Evolutionary conservation across 106 monocot genomes (phyloP), one percentile per base, ranked within the genome.

Genomic region (Dioscorea dumetorum): DNA sequence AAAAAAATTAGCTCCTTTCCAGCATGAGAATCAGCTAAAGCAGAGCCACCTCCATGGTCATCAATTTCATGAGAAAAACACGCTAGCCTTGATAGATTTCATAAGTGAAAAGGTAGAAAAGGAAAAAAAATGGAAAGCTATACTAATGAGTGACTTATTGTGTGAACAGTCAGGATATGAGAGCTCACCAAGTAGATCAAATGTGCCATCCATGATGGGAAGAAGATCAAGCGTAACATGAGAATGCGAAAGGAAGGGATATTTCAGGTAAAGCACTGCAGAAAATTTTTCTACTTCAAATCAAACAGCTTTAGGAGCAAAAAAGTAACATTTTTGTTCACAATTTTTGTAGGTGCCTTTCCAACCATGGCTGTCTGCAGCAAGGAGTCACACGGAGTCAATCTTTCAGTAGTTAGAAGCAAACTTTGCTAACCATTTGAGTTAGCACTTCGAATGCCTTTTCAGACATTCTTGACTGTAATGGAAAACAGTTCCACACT

Each of bases 101-200:
- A 6, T 41, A 6, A 41, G 41, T 41, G 41, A 41, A 41, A 41
- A 41, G 41, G 6, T 3, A 41, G 41, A 41, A 41, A 41, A 41
- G 41, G 41, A 41, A 6, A 41, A 28, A 41, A 6, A 41, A 41
- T 41, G 41, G 5, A 41, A 41, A 8, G 41, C 41, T 41, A 6
- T 41, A 19, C 0, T 66, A 11, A 41, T 66, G 65, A 66, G 41
- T 66, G 65, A 66, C 34, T 32, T 32, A 0, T 34, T 17, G 49
- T 5, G 16, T 54, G 65, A 17, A 22, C 65, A 49, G 49, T 66
- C 65, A 22, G 65, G 65, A 66, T 66, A 48, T 49, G 48, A 66
- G 12, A 66, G 65, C 22, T 63, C 31, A 0, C 28, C 0, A 63
- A 63, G 62, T 33, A 31, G 41, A 16, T 49, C 65, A 49, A 66